Percentiles rank a stretch among this genome's conserved stretches.
Conservation (phyloP, 2,329 filamentous ascomycete genomes). For the Monosporascus sp. region DNA sequence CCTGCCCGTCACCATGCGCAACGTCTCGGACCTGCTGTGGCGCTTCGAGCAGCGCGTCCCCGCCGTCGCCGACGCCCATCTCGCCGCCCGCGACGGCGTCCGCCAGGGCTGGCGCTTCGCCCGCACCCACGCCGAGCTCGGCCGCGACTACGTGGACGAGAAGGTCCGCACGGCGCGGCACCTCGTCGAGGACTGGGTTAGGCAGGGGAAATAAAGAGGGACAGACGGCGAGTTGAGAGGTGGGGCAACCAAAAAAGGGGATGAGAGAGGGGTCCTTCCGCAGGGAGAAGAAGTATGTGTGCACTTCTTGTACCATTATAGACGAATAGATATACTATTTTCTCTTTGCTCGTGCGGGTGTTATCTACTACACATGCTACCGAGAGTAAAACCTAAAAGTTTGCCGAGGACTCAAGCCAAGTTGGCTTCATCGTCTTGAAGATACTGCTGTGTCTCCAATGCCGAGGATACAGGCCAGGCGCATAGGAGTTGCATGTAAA, state of each 20-base stretch:
- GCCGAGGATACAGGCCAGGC: no score
- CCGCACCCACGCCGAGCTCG: slow-evolving; percentile 66
- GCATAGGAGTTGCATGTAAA: no score
- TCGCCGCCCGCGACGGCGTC: slow-evolving; percentile 64
- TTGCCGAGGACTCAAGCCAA: no score
- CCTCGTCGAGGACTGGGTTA: slow-evolving; percentile 81
- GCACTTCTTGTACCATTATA: slow-evolving; percentile 25
- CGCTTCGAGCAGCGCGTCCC: slow-evolving; percentile 89
- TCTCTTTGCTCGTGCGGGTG: neutral
- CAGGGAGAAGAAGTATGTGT: slow-evolving; percentile 4
- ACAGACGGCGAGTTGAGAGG: neutral
- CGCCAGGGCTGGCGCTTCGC: slow-evolving; percentile 67
- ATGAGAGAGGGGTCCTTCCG: neutral
- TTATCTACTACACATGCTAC: neutral
- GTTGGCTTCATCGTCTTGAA: no score
- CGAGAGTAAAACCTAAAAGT: no score
- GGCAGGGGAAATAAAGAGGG: slow-evolving; percentile 68
- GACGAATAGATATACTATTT: slow-evolving; percentile 20
- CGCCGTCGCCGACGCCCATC: slow-evolving; percentile 73
- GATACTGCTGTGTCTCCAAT: no score
- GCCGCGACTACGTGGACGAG: slow-evolving; percentile 68
- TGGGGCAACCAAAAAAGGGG: neutral
- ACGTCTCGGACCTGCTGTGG: slow-evolving; percentile 83
- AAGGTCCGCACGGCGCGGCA: slow-evolving; percentile 73
- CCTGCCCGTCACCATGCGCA: slow-evolving; percentile 83